Evolutionary conservation across 768 basidiomycete species (phyloP).

Genomic region (Suillus sp.): DNA sequence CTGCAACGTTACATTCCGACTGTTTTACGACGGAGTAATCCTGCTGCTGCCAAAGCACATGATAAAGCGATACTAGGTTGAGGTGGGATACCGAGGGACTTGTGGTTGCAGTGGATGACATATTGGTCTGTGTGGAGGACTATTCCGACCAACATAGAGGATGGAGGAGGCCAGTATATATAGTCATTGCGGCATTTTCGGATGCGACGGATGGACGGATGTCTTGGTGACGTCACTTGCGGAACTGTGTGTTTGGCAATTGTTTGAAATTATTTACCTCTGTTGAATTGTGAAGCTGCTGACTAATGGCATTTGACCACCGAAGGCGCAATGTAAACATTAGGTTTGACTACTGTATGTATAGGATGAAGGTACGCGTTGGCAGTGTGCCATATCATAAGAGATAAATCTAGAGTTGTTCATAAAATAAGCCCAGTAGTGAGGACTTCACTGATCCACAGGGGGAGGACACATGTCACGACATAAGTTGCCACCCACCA

Average conservation of each 20-base stretch:
- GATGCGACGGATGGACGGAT: slow-evolving; percentile 2
- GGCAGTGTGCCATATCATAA: neutral
- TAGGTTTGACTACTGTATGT: neutral
- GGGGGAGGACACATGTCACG: neutral
- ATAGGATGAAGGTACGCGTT: neutral
- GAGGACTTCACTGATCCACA: neutral
- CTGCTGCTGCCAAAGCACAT: neutral
- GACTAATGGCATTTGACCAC: neutral
- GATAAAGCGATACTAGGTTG: neutral
- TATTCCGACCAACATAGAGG: neutral
- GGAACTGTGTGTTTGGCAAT: neutral
- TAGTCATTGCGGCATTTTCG: slow-evolving; percentile 1
- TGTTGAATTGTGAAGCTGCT: slow-evolving; percentile 1
- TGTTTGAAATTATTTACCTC: neutral
- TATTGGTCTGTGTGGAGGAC: neutral
- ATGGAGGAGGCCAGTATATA: neutral
- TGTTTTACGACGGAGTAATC: neutral
- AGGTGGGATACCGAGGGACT: neutral
- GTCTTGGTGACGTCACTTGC: neutral
- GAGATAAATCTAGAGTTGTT: neutral
- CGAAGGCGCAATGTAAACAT: neutral
- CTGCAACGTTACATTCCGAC: neutral
- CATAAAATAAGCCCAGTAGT: neutral
- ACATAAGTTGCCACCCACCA: neutral
- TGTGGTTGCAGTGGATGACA: neutral